phyloP scores from a whole-genome alignment of 2,329 filamentous ascomycete genomes.

The Metarhizium guizhouense region DNA sequence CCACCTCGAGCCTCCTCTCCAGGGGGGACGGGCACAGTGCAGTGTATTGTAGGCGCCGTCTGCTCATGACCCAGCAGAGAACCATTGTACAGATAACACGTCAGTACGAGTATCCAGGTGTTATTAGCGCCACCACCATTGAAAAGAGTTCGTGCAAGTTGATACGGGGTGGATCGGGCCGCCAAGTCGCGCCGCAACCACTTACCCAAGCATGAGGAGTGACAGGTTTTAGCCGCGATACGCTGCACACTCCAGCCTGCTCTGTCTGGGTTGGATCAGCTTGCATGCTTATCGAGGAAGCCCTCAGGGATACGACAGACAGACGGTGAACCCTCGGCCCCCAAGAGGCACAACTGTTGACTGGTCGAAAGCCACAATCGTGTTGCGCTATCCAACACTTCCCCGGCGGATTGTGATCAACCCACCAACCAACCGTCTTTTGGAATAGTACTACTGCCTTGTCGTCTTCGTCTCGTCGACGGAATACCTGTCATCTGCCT shows the following conservation, averaged over 20 bases:
- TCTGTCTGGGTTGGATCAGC: background rate
- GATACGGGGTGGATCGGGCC: conserved; percentile 7
- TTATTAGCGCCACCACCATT: too few species aligned
- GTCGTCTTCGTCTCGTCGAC: background rate
- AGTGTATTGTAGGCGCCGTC: too few species aligned
- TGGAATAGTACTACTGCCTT: background rate
- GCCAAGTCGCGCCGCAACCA: conserved; percentile 7
- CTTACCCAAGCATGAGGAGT: background rate
- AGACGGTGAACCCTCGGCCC: background rate
- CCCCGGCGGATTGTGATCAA: background rate
- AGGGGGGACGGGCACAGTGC: too few species aligned
- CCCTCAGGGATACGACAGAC: background rate
- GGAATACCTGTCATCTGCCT: background rate
- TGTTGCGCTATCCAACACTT: background rate
- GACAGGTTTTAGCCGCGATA: conserved; percentile 6
- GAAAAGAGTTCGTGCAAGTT: background rate
- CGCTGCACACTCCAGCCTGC: background rate
- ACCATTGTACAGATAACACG: too few species aligned
- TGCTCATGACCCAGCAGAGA: too few species aligned
- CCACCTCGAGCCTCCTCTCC: too few species aligned
- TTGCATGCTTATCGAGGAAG: background rate
- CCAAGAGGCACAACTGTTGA: background rate
- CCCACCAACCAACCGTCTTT: background rate
- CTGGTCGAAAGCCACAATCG: background rate
- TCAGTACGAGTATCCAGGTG: too few species aligned